phyloP scores from a whole-genome alignment of 192 early-diverging fungal species.

The Lobulomyces angularis region DNA sequence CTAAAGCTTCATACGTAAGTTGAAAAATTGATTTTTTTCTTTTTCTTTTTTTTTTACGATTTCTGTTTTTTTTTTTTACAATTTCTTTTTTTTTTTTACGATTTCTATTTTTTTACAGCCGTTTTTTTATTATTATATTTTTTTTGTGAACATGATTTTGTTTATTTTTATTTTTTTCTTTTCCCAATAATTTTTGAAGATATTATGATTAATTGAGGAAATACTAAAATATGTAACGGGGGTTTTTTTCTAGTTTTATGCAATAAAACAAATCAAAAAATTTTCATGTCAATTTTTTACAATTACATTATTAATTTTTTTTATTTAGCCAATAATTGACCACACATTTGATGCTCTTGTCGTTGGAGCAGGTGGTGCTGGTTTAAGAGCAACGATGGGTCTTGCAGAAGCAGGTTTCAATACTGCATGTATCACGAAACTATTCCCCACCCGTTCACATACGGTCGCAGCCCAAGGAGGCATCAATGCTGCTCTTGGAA shows the following conservation, averaged over 20 bases:
- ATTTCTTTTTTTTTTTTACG: too few relatives aligned
- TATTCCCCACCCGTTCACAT: slow-evolving; percentile 97
- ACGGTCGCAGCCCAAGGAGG: slow-evolving; percentile 98
- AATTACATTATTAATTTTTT: too few relatives aligned
- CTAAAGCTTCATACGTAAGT: neutral
- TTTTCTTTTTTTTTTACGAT: neutral
- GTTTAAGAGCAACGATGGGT: slow-evolving; percentile 94
- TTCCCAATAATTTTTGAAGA: too few relatives aligned
- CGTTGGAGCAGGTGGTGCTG: slow-evolving; percentile 94
- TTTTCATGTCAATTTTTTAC: too few relatives aligned
- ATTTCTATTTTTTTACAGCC: too few relatives aligned
- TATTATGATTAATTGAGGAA: too few relatives aligned
- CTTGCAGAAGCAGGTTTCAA: slow-evolving; percentile 82
- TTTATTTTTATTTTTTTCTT: too few relatives aligned
- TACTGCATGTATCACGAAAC: slow-evolving; percentile 94
- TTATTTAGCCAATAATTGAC: slow-evolving; percentile 89
- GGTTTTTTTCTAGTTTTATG: too few relatives aligned
- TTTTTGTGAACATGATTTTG: too few relatives aligned
- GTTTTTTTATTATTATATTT: too few relatives aligned
- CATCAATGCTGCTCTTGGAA: slow-evolving; percentile 97
- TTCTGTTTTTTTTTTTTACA: slow-evolving; percentile 14
- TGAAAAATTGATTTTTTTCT: neutral
- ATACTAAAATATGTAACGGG: too few relatives aligned
- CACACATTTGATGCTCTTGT: slow-evolving; percentile 99
- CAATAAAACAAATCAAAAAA: too few relatives aligned